Base-by-base conservation (phyloP, 495 filamentous ascomycete species). In the Annulohypoxylon stygium region DNA sequence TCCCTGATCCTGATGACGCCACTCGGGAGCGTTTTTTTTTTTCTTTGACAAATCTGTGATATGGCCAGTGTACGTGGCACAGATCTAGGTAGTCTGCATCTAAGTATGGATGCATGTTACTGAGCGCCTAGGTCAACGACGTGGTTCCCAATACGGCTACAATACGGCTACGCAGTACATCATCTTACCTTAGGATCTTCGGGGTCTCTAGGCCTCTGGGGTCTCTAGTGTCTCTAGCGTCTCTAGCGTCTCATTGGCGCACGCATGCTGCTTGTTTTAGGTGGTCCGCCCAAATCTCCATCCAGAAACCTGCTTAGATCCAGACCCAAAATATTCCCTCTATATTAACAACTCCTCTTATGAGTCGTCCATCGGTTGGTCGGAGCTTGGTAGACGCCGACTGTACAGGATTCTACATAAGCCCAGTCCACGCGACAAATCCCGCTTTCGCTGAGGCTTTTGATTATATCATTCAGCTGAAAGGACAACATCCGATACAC, bases 341-440 rank as follows among this genome's bases (percentile, higher is more conserved):
- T 57, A 18, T 57, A 55, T 55, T 55, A 55, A 55, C 36, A 57
- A 57, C n/a, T 4, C 10, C 51, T 37, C 14, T 16, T 34, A 37
- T 37, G 6, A 36, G 16, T 37, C 4, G 33, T 57, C 16, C 7
- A 16, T 37, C 18, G 16, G 26, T 57, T 57, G 20, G 33, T 57
- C 53, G 53, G 53, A 20, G 53, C 16, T 37, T 57, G n/a, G 16
- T 37, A 36, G 30, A 20, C 14, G 33, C 53, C 53, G 53, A 57
- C n/a, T 20, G 8, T 4, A 37, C 33, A 57, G 12, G 12, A 57
- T 57, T 33, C 33, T 57, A 37, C 30, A 18, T 20, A 20, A 57
- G 30, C 53, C 20, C 12, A 20, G 30, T n/a, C 53, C 53, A 57
- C 33, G 53, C 53, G 53, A 57, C 53, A 18, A 20, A 33, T 37